Percentiles rank a stretch among this genome's conserved stretches.
Conservation (phyloP, 2,329 filamentous ascomycete genomes). For the Talaromyces verruculosus region DNA sequence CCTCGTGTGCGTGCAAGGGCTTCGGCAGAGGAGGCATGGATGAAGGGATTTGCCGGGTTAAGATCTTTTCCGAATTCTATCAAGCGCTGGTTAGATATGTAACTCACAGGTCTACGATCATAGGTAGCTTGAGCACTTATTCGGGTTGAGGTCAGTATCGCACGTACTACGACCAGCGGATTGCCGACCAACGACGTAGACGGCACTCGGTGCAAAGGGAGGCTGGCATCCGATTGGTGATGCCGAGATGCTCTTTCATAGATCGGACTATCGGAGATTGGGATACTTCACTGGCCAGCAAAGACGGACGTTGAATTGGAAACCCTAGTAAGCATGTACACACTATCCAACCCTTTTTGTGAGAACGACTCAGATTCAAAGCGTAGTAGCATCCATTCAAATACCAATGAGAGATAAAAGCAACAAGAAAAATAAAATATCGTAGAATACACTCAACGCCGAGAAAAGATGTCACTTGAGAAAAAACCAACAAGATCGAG, state of each 20-base stretch:
- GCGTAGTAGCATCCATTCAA: conserved; percentile 15
- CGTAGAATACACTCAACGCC: conserved; percentile 40
- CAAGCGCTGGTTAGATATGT: no score
- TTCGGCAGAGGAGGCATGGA: not conserved
- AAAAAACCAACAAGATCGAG: conserved; percentile 24
- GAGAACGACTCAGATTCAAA: not conserved
- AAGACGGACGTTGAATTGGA: not conserved
- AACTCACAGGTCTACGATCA: no score
- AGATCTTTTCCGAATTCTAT: not conserved
- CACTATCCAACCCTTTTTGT: not conserved
- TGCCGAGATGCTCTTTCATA: not conserved
- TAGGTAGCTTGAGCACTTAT: not conserved
- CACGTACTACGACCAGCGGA: not conserved
- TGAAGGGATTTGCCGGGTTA: not conserved
- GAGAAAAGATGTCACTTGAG: conserved; percentile 28
- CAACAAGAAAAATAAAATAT: conserved; percentile 26
- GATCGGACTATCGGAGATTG: not conserved
- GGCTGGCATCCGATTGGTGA: not conserved
- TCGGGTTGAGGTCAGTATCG: not conserved
- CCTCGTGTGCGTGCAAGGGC: not conserved
- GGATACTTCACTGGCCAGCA: not conserved
- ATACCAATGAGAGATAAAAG: conserved; percentile 30
- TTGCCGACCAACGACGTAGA: not conserved
- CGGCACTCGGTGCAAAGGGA: not conserved
- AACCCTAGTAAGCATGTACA: not conserved